These are phyloP conservation scores for Lactarius psammicola DNA, from an alignment of 768 basidiomycete genomes.

Conservation along the genomic window DNA sequence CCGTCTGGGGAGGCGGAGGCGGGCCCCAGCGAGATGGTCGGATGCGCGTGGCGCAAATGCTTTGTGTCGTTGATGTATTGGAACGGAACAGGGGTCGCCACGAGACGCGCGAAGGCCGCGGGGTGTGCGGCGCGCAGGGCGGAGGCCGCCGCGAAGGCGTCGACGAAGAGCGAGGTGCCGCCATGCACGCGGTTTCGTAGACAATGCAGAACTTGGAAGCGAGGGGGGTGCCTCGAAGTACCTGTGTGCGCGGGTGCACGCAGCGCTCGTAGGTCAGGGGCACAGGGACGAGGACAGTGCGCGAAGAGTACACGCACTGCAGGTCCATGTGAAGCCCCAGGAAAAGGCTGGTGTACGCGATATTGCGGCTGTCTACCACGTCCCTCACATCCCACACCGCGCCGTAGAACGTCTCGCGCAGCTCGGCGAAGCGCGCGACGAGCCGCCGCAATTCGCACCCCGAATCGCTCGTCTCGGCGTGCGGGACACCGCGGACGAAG, in stretches of 20 bases:
- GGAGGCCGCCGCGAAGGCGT: constrained; percentile 65
- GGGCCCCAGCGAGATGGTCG: constrained; percentile 65
- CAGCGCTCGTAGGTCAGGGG: neutral
- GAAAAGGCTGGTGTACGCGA: constrained; percentile 91
- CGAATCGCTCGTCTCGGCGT: constrained; percentile 53
- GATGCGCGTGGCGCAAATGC: constrained; percentile 69
- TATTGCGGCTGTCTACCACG: constrained; percentile 71
- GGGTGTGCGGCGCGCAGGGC: constrained; percentile 49
- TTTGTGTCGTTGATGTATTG: constrained; percentile 92
- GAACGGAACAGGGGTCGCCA: constrained; percentile 69
- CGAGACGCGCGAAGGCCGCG: constrained; percentile 56
- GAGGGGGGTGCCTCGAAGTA: constrained; percentile 90
- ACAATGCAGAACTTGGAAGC: constrained; percentile 91
- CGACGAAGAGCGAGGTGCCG: constrained; percentile 84
- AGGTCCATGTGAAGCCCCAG: constrained; percentile 93
- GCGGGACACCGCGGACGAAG: constrained; percentile 71
- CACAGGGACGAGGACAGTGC: neutral
- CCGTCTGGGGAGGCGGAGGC: constrained; percentile 4
- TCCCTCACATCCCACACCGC: constrained; percentile 85
- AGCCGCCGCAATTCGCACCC: constrained; percentile 67
- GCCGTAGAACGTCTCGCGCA: constrained; percentile 90
- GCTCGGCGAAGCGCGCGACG: constrained; percentile 66
- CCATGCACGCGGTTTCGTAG: constrained; percentile 81
- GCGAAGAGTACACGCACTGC: constrained; percentile 51
- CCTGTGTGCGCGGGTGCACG: constrained; percentile 40